A percentile compares a stretch with the other conserved stretches of the same genome.
These are phyloP conservation scores for Hypoxylon perforatum DNA, from an alignment of 495 filamentous ascomycete genomes.

Conservation along the genomic window DNA sequence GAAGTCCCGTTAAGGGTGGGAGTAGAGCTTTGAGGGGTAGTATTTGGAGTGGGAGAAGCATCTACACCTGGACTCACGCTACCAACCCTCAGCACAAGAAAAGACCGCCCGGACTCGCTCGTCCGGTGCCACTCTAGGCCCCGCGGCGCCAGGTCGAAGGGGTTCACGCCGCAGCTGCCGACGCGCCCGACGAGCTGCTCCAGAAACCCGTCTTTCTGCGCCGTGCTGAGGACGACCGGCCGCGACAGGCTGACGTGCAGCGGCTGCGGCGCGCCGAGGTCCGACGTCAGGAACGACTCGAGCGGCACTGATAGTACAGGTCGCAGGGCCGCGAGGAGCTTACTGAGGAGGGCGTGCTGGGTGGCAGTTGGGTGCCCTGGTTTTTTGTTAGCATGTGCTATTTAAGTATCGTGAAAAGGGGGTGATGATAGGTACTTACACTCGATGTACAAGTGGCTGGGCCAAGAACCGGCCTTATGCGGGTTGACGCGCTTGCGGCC, in stretches of 20 bases:
- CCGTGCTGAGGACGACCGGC: conserved; percentile 72
- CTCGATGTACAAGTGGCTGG: conserved; percentile 91
- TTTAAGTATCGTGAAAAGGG: background rate
- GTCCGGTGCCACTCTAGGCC: conserved; percentile 57
- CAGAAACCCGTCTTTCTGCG: conserved; percentile 72
- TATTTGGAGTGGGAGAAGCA: background rate
- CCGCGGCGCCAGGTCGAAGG: conserved; percentile 48
- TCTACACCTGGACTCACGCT: conserved; percentile 1
- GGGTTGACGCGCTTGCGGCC: conserved; percentile 84
- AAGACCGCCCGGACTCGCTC: conserved; percentile 81
- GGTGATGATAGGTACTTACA: conserved; percentile 65
- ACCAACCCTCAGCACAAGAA: conserved; percentile 76
- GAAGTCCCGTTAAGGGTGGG: background rate
- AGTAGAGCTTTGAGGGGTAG: conserved; percentile 19
- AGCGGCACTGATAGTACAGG: conserved; percentile 42
- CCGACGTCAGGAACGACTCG: conserved; percentile 75
- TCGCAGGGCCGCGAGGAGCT: conserved; percentile 60
- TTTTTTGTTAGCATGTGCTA: conserved; percentile 46
- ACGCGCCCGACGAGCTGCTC: conserved; percentile 52
- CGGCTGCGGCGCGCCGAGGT: conserved; percentile 80
- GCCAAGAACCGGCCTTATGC: conserved; percentile 91
- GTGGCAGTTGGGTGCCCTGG: conserved; percentile 75
- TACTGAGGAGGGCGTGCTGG: conserved; percentile 64
- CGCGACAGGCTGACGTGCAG: conserved; percentile 91
- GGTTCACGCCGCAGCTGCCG: conserved; percentile 37